A percentile compares a stretch with the other conserved stretches of the same genome.
These are phyloP conservation scores for Trichoderma brevicompactum DNA, from an alignment of 2,329 filamentous ascomycete species.

Conservation along the genomic window DNA sequence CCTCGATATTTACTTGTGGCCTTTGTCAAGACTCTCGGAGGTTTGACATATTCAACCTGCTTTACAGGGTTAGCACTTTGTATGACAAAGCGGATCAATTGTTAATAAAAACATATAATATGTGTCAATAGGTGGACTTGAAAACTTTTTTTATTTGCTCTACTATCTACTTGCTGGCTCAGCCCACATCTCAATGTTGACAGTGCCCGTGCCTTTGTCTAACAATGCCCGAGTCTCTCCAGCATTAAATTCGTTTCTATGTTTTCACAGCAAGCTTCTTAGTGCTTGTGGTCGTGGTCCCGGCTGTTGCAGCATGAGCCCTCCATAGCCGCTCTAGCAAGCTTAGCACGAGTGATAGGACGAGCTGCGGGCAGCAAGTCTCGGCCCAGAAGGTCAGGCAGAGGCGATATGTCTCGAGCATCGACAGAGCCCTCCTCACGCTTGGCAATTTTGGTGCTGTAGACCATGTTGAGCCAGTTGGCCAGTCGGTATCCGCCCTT, in stretches of 20 bases:
- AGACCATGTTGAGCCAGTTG: slow-evolving; percentile 40
- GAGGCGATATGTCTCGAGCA: slow-evolving; percentile 1
- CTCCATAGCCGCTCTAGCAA: slow-evolving; percentile 36
- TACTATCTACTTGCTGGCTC: no score
- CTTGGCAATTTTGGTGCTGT: slow-evolving; percentile 33
- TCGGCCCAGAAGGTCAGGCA: slow-evolving; percentile 34
- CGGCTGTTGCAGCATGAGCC: slow-evolving; percentile 32
- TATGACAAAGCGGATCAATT: no score
- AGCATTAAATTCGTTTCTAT: neutral
- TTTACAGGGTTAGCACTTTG: no score
- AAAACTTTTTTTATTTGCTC: no score
- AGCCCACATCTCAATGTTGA: no score
- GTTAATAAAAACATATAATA: no score
- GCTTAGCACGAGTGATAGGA: slow-evolving; percentile 37
- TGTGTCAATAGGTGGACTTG: no score
- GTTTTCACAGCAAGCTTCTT: neutral
- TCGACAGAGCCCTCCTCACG: slow-evolving; percentile 1
- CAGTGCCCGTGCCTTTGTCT: no score
- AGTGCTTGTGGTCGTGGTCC: slow-evolving; percentile 29
- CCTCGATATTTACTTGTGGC: neutral
- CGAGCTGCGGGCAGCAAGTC: slow-evolving; percentile 36
- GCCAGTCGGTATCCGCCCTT: slow-evolving; percentile 48
- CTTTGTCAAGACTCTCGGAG: no score
- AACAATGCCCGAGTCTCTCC: no score
- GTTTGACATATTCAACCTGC: no score